Conservation (phyloP, 768 basidiomycete genomes). For the Multifurca ochricompacta region DNA sequence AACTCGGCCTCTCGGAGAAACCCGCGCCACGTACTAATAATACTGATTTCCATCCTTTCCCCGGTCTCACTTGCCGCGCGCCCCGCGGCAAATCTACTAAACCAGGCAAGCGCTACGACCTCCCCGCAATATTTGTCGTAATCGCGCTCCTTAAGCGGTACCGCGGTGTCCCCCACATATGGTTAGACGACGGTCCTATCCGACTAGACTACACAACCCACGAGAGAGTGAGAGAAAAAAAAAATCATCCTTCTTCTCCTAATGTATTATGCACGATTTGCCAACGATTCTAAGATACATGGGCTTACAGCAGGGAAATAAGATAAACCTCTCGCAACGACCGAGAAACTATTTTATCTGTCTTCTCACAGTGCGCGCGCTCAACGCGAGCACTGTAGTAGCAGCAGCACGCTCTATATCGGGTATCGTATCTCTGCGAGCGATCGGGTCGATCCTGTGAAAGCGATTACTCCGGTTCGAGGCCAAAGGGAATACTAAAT, state of each 20-base stretch:
- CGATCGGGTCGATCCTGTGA: not conserved
- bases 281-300: conserved; percentile 14
- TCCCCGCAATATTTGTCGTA: conserved; percentile 13
- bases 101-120: conserved; percentile 10
- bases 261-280: conserved; percentile 12
- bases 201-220: not conserved
- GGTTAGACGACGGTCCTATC: conserved; percentile 1
- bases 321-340: conserved; percentile 10
- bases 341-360: not conserved
- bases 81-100: conserved; percentile 3
- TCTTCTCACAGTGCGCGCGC: conserved; percentile 2
- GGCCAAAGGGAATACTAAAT: not conserved
- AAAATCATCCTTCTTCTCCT: not conserved
- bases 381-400: conserved; percentile 6
- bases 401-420: conserved; percentile 7
- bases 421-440: conserved; percentile 14
- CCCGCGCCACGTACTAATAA: not conserved
- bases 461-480: not conserved
- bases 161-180: not conserved
- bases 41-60: not conserved
- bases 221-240: not conserved
- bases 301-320: conserved; percentile 15
- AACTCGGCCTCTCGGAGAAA: too few relatives aligned
- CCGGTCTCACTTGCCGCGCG: conserved; percentile 2
- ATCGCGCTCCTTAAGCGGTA: too few relatives aligned